phyloP scores from a whole-genome alignment of 805 yeast species.

The Kazachstania bromeliacearum region DNA sequence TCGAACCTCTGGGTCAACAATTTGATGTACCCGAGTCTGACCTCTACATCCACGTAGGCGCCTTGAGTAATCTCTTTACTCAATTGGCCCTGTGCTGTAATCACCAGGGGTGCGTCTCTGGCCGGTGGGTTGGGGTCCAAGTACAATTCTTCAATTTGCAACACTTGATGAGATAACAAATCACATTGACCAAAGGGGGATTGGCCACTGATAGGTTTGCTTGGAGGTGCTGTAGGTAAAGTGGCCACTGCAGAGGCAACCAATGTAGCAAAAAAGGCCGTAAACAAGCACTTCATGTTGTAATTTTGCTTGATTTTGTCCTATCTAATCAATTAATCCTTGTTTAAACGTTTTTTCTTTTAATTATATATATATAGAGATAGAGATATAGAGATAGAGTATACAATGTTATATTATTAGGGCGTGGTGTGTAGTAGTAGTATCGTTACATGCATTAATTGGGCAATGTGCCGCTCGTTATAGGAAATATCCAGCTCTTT shows the following conservation, averaged over 20 bases:
- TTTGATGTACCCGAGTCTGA: slow-evolving; percentile 83
- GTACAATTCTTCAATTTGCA: slow-evolving; percentile 49
- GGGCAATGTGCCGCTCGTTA: slow-evolving; percentile 4
- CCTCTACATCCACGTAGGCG: slow-evolving; percentile 90
- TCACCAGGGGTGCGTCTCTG: slow-evolving; percentile 75
- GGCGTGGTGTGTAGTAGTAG: not conserved
- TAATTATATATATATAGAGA: not conserved
- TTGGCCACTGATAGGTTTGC: slow-evolving; percentile 77
- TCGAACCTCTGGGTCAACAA: slow-evolving; percentile 85
- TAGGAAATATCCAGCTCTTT: slow-evolving; percentile 31
- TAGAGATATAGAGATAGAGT: not conserved
- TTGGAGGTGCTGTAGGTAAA: slow-evolving; percentile 5
- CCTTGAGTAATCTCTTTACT: slow-evolving; percentile 58
- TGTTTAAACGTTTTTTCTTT: too few relatives aligned
- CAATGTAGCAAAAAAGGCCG: too few relatives aligned
- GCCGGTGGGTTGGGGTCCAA: slow-evolving; percentile 82
- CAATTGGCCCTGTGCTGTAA: slow-evolving; percentile 63
- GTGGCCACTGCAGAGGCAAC: too few relatives aligned
- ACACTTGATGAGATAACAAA: slow-evolving; percentile 47
- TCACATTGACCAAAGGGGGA: slow-evolving; percentile 82
- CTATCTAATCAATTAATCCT: too few relatives aligned
- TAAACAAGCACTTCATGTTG: too few relatives aligned
- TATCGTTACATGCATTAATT: not conserved
- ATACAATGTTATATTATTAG: not conserved
- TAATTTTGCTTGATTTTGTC: too few relatives aligned